Evolutionary conservation across 1,139 yeast species (phyloP).

Genomic region (Pichia sp.): DNA sequence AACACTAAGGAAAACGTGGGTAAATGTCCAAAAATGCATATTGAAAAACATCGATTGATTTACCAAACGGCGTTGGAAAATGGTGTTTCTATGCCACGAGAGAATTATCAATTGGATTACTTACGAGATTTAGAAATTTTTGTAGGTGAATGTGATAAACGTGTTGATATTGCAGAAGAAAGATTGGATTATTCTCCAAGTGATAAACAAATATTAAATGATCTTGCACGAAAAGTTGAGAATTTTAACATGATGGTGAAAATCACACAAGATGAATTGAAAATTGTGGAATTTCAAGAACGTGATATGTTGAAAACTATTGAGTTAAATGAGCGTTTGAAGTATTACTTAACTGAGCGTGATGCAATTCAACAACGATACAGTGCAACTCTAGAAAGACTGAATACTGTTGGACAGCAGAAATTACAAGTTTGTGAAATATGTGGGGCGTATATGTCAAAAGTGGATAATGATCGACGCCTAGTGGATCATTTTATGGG

Average conservation of each 20-base stretch:
- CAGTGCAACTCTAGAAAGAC: constrained; percentile 58
- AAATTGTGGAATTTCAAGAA: constrained; percentile 23
- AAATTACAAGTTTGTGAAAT: constrained; percentile 85
- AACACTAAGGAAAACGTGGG: constrained; percentile 86
- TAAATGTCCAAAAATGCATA: constrained; percentile 69
- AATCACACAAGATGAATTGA: constrained; percentile 51
- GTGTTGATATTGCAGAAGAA: constrained; percentile 58
- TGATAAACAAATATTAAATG: constrained; percentile 59
- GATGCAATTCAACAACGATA: constrained; percentile 48
- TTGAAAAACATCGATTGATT: constrained; percentile 69
- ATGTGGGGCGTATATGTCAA: constrained; percentile 86
- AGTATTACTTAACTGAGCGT: constrained; percentile 41
- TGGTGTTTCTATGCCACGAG: constrained; percentile 56
- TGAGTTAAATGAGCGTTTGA: constrained; percentile 40
- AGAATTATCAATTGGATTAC: constrained; percentile 58
- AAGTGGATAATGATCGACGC: constrained; percentile 83
- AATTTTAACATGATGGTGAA: constrained; percentile 61
- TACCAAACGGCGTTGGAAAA: constrained; percentile 54
- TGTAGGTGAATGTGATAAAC: constrained; percentile 61
- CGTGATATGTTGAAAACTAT: constrained; percentile 47
- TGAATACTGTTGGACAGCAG: constrained; percentile 85
- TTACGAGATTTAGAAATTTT: constrained; percentile 47
- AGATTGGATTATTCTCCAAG: constrained; percentile 62
- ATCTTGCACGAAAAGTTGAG: constrained; percentile 57
- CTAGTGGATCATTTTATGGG: constrained; percentile 91